A percentile compares a stretch with the other conserved stretches of the same genome.
Conservation (phyloP, 371 early-diverging fungal species). For the Rhizopus delemar region DNA sequence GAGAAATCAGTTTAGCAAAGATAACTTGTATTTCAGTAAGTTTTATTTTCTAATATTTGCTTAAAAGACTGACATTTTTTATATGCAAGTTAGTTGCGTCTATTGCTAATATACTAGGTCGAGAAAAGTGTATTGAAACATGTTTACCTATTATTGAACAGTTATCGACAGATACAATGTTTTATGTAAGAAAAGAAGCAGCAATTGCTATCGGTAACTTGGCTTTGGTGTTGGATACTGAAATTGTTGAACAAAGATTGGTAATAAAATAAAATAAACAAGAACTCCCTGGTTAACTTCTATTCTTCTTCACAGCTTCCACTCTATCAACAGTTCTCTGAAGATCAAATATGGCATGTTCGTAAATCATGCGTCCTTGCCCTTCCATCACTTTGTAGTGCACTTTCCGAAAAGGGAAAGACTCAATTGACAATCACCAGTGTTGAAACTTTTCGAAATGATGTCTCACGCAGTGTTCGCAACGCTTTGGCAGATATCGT, state of each 20-base stretch:
- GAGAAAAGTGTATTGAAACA: constrained; percentile 45
- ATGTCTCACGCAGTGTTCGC: constrained; percentile 61
- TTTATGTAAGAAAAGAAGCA: constrained; percentile 64
- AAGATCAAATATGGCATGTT: constrained; percentile 66
- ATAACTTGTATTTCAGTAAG: constrained; percentile 62
- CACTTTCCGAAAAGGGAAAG: constrained; percentile 47
- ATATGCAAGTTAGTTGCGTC: constrained; percentile 51
- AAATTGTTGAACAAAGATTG: constrained; percentile 49
- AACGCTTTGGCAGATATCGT: constrained; percentile 60
- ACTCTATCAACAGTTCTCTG: constrained; percentile 48
- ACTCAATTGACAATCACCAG: constrained; percentile 44
- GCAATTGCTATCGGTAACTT: constrained; percentile 57
- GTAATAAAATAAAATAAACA: constrained; percentile 23
- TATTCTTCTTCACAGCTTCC: constrained; percentile 41
- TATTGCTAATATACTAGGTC: constrained; percentile 48
- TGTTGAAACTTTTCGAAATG: constrained; percentile 51
- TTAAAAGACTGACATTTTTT: neutral
- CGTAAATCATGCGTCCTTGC: constrained; percentile 58
- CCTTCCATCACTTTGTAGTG: constrained; percentile 49
- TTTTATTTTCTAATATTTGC: neutral
- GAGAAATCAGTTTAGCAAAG: constrained; percentile 60
- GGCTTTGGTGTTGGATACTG: constrained; percentile 40
- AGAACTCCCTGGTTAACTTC: neutral
- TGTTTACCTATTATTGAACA: constrained; percentile 58
- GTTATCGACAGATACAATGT: constrained; percentile 51